These are phyloP conservation scores for Peniophora sp. DNA, from an alignment of 1,284 basidiomycete genomes.

Conservation along the genomic window DNA sequence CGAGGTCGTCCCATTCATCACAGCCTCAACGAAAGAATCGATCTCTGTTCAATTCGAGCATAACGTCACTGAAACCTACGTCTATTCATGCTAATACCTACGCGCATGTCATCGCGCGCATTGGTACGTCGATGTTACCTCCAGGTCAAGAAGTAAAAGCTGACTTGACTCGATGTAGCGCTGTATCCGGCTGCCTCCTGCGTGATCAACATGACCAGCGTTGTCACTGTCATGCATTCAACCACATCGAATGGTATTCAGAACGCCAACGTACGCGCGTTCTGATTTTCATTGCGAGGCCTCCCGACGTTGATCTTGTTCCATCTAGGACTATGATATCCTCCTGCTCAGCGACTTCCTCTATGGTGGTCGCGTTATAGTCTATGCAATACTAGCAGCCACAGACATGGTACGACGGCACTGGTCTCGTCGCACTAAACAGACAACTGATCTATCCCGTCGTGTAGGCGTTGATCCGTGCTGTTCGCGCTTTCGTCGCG, in stretches of 20 bases:
- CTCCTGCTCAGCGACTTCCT: conserved; percentile 6
- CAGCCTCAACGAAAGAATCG: too few species aligned
- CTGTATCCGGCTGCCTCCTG: conserved; percentile 14
- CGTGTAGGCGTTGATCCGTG: background rate
- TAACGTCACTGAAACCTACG: background rate
- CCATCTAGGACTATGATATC: background rate
- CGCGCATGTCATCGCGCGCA: background rate
- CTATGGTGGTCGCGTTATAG: conserved; percentile 18
- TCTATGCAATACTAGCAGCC: conserved; percentile 17
- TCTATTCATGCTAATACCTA: background rate
- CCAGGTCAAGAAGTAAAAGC: background rate
- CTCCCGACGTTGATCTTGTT: background rate
- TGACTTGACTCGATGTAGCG: conserved; percentile 3
- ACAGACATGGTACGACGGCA: conserved; percentile 15
- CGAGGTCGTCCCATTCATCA: too few species aligned
- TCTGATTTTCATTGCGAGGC: too few species aligned
- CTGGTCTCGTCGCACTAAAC: background rate
- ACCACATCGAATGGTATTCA: conserved; percentile 10
- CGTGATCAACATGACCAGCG: conserved; percentile 12
- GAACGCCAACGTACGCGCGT: background rate
- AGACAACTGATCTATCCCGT: background rate
- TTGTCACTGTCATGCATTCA: conserved; percentile 11
- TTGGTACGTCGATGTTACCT: background rate
- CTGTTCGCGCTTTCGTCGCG: background rate
- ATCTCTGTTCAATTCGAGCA: too few species aligned